These are phyloP conservation scores for Gypsophila paniculata DNA, from an alignment of 179 eudicot genomes.

Conservation along the genomic window DNA sequence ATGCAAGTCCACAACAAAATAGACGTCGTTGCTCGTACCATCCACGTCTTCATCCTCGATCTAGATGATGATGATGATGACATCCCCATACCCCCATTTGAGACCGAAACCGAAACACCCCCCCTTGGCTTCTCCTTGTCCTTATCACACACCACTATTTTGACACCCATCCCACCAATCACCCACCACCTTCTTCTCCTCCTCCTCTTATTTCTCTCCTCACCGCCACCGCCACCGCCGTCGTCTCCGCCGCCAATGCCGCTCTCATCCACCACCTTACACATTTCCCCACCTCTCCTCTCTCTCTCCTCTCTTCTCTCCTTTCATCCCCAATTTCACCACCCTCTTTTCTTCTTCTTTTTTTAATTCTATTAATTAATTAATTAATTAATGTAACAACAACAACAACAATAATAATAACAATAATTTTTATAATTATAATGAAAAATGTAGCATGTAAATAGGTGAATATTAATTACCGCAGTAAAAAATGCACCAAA, in stretches of 20 bases:
- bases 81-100: not conserved
- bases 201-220: constrained; percentile 34
- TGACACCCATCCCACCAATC: constrained; percentile 36
- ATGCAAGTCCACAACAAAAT: constrained; percentile 82
- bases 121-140: constrained; percentile 47
- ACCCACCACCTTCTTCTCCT: constrained; percentile 40
- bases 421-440: not conserved
- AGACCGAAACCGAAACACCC: constrained; percentile 15
- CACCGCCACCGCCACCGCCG: constrained; percentile 8
- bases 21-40: constrained; percentile 71
- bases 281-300: constrained; percentile 29
- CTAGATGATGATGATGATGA: constrained; percentile 33
- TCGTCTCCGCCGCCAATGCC: not conserved
- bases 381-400: no score
- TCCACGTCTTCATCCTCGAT: constrained; percentile 74
- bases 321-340: constrained; percentile 26
- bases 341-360: not conserved
- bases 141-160: constrained; percentile 29
- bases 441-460: constrained; percentile 11
- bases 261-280: constrained; percentile 35
- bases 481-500: not conserved
- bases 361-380: not conserved
- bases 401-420: no score
- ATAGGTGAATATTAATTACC: no score
- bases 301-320: constrained; percentile 9